Percentiles rank a stretch among this genome's conserved stretches.
These are phyloP conservation scores for Heimioporus sp. DNA, from an alignment of 768 basidiomycete genomes.

Conservation along the genomic window DNA sequence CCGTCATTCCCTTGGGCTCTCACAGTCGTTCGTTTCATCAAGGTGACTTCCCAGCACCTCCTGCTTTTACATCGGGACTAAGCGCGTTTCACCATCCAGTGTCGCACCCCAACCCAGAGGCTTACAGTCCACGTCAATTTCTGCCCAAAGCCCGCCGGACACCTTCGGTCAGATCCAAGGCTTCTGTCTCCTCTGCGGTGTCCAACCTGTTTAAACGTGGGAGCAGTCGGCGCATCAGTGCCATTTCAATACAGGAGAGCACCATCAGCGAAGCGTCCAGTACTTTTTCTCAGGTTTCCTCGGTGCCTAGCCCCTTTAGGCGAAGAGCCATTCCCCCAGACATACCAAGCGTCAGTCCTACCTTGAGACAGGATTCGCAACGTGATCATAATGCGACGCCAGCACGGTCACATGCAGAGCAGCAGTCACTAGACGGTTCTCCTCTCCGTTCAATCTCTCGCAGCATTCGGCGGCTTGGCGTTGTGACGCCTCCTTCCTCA, in stretches of 20 bases:
- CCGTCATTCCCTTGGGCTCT: constrained; percentile 56
- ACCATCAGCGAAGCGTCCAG: constrained; percentile 45
- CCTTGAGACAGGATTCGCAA: constrained; percentile 34
- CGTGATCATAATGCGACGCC: constrained; percentile 40
- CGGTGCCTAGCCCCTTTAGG: constrained; percentile 34
- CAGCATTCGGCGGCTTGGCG: constrained; percentile 44
- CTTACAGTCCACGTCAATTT: constrained; percentile 30
- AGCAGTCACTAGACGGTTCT: constrained; percentile 16
- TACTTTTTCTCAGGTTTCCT: constrained; percentile 31
- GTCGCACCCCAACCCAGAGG: constrained; percentile 14
- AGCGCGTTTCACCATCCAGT: constrained; percentile 8
- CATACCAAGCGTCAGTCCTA: constrained; percentile 29
- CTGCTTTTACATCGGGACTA: constrained; percentile 1
- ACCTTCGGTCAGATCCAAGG: constrained; percentile 51
- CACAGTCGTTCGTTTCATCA: constrained; percentile 27
- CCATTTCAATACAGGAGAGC: constrained; percentile 42
- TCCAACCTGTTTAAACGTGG: constrained; percentile 53
- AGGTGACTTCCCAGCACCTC: not conserved
- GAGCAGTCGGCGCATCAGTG: constrained; percentile 32
- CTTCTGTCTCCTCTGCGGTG: constrained; percentile 51
- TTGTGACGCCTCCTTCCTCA: constrained; percentile 54
- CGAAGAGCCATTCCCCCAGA: constrained; percentile 45
- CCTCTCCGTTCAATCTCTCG: constrained; percentile 43
- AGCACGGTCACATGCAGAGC: constrained; percentile 40
- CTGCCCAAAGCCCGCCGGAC: constrained; percentile 39